Conservation (phyloP, 768 basidiomycete genomes). For the Kwoniella sp. region DNA sequence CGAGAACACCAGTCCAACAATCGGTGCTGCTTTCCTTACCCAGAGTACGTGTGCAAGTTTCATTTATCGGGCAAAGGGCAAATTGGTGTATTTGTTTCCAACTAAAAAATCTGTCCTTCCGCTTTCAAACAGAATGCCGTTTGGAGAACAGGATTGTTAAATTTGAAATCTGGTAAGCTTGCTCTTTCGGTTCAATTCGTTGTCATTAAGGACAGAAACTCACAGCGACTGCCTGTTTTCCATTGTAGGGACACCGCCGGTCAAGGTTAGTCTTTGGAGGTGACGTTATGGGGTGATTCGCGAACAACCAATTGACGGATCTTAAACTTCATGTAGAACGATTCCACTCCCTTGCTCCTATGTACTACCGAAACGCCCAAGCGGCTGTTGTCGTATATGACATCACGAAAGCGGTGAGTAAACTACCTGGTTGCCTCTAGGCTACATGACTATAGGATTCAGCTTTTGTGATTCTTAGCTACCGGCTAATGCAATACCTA, state of each 20-base stretch:
- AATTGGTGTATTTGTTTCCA: too few species aligned
- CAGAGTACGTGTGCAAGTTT: constrained; percentile 50
- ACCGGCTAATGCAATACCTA: too few species aligned
- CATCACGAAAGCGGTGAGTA: constrained; percentile 75
- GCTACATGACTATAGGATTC: too few species aligned
- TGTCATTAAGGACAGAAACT: too few species aligned
- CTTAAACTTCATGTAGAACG: constrained; percentile 69
- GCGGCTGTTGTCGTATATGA: constrained; percentile 99
- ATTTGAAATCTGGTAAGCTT: constrained; percentile 76
- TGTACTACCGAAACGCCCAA: constrained; percentile 98
- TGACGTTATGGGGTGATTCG: too few species aligned
- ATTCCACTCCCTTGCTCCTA: constrained; percentile 96
- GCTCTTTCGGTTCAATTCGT: background rate
- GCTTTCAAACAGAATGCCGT: constrained; percentile 54
- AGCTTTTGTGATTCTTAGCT: too few species aligned
- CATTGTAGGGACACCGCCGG: constrained; percentile 55
- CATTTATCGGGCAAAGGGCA: too few species aligned
- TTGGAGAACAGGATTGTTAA: constrained; percentile 69
- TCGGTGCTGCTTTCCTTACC: constrained; percentile 80
- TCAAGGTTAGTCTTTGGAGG: constrained; percentile 42
- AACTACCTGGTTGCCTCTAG: background rate
- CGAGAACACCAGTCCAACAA: constrained; percentile 97
- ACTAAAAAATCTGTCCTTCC: too few species aligned
- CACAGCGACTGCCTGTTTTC: too few species aligned
- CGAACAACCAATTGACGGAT: too few species aligned